Base-by-base conservation (phyloP, 2,329 filamentous ascomycete genomes). In the Chaetothyriales sp. region DNA sequence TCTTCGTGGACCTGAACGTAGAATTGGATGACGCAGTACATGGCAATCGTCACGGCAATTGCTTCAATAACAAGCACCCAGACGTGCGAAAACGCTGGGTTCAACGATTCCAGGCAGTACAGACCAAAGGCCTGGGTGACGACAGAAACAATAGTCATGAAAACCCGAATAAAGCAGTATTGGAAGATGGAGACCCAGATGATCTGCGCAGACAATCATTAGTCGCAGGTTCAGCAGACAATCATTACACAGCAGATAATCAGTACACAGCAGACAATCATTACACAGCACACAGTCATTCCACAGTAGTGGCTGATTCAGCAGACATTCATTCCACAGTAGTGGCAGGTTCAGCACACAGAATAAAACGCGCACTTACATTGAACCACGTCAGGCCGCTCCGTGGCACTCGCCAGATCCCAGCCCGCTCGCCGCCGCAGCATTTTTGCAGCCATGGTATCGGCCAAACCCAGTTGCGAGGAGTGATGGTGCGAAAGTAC, bases 351-450 rank as follows among this genome's bases (percentile, higher is more conserved):
- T 22, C 28, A 29, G 22, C 4, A 9, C 9, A 33, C 10, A 40
- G 15, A 44, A 19, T 44, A 2, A n/a, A 44, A 44, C 43, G 43
- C 43, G 22, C 22, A 44, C 55, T 51, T 48, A 80, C 78, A 65
- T 94, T 94, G 70, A 94, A 94, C 86, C 86, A 92, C 1, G 87
- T 94, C 65, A 94, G 70, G 1, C 88, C 87, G 66, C 84, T 92
- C 58, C 77, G 74, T 0, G 88, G 87, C n/a, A 77, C 83, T 59
- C 86, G 77, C 74, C 86, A 83, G 22, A 76, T 74, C 0, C 86
- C 85, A 50, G 77, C 72, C 54, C 85, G 67, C 54, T 85, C 66
- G 33, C 84, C 83, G 40, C 85, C 82, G 51, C 80, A 85, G 64
- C 81, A 85, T 61, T 77, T 81, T 58, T 81, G 78, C 54, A 86